Percentiles rank a stretch among this genome's conserved stretches.
Conservation (phyloP, 108 stramenopile genomes). For the Mediolabrus comicus region DNA sequence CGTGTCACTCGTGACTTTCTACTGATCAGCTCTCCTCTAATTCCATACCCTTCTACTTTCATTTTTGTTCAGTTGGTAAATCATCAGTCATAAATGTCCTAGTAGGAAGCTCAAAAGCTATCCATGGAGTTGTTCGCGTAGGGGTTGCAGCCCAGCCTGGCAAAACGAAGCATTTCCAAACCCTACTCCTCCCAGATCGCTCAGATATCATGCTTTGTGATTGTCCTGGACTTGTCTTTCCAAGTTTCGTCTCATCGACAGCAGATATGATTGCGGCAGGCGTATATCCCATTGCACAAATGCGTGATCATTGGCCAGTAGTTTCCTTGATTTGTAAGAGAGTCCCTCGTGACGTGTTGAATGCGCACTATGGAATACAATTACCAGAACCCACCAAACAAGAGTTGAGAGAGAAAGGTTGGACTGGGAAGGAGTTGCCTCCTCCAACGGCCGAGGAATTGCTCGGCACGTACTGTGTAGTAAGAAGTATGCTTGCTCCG, state of each 20-base stretch:
- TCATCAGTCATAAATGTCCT: slow-evolving; percentile 96
- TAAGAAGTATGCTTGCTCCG: slow-evolving; percentile 87
- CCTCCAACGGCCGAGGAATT: slow-evolving; percentile 84
- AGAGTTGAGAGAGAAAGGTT: slow-evolving; percentile 52
- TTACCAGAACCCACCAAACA: slow-evolving; percentile 73
- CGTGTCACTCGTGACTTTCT: too few species aligned
- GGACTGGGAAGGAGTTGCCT: slow-evolving; percentile 47
- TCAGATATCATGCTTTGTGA: slow-evolving; percentile 93
- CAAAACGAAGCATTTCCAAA: slow-evolving; percentile 99
- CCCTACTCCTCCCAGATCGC: slow-evolving; percentile 84
- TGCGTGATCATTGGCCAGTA: slow-evolving; percentile 95
- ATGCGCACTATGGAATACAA: slow-evolving; percentile 90
- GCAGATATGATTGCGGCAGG: slow-evolving; percentile 97
- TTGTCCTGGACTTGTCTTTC: slow-evolving; percentile 99
- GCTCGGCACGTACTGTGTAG: slow-evolving; percentile 88
- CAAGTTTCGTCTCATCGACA: slow-evolving; percentile 94
- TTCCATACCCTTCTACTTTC: neutral
- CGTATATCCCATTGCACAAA: slow-evolving; percentile 96
- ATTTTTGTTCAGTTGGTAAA: slow-evolving; percentile 90
- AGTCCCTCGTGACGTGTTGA: slow-evolving; percentile 86
- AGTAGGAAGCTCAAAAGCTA: slow-evolving; percentile 83
- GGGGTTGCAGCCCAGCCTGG: slow-evolving; percentile 97
- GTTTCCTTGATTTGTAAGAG: slow-evolving; percentile 85
- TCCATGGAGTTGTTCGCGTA: slow-evolving; percentile 91
- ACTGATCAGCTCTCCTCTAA: neutral